Base-by-base conservation (phyloP, 306 rosid genomes). In the Lathyrus aphaca region DNA sequence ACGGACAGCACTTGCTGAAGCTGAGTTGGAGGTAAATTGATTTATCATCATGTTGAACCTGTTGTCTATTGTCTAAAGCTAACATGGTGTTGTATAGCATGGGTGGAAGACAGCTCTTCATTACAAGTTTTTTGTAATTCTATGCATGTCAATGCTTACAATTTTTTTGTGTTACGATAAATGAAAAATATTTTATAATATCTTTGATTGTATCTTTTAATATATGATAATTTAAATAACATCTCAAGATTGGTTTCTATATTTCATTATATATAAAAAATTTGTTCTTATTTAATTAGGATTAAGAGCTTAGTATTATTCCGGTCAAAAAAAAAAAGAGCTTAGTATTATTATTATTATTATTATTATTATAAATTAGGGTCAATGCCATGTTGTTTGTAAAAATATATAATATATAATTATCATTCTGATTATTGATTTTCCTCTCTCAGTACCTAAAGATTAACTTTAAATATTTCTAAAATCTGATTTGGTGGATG, bases 1-100 rank as follows among this genome's bases (percentile, higher is more conserved):
- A 59, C 85, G 85, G 66, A 94, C 99, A 66, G 99, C 99, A 79
- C 99, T 94, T 79, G 99, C 99, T 70, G 99, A 94, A 86, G 99
- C 99, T 19, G 99, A 94, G 78, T 81, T 94, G 77, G 99, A 94
- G 99, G 99, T 92, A 83, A 64, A 68, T 59, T 44, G 15, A 50
- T 65, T 40, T 51, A 69, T 53, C 38, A 49, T 37, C 69, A 42
- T 53, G 58, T 64, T 25, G 32, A 48, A 25, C 42, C 8, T 65
- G 6, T 68, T 51, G n/a, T 8, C 71, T 19, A 71, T 42, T 27
- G 19, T 57, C 18, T 29, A 32, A 12, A 40, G 13, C 14, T 42
- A 43, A 45, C 63, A 54, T 42, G 71, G 37, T 62, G 30, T 71
- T 59, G 48, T 69, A 62, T 67, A 61, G 42, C n/a, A 16, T 50